These are phyloP conservation scores for Stephania cephalantha DNA, from an alignment of 164 flowering plant genomes.

Conservation along the genomic window DNA sequence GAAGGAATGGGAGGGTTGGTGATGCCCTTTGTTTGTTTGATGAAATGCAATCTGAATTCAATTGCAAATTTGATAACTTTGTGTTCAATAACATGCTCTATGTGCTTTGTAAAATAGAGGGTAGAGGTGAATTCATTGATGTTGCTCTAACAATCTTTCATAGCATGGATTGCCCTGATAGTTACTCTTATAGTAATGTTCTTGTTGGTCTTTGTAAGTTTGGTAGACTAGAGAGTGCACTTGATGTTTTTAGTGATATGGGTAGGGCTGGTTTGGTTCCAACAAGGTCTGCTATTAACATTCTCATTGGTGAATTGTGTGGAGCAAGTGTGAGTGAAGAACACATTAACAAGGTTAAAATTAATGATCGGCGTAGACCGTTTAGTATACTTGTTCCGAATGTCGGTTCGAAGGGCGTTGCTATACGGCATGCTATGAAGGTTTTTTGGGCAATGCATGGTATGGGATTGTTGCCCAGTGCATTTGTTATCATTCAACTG, in stretches of 20 bases:
- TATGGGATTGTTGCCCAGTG: conserved; percentile 34
- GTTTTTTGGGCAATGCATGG: conserved; percentile 27
- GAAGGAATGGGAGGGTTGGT: conserved; percentile 36
- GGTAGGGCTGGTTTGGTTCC: conserved; percentile 28
- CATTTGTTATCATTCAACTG: conserved; percentile 29
- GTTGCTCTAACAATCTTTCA: conserved; percentile 31
- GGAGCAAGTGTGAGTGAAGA: conserved; percentile 24
- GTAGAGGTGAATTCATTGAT: conserved; percentile 30
- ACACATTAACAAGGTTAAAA: conserved; percentile 26
- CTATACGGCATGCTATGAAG: conserved; percentile 26
- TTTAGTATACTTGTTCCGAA: conserved; percentile 35
- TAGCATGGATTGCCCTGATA: conserved; percentile 35
- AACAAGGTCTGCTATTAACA: conserved; percentile 33
- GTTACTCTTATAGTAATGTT: conserved; percentile 39
- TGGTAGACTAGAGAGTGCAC: conserved; percentile 30
- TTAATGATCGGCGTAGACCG: conserved; percentile 21
- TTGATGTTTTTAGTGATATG: conserved; percentile 38
- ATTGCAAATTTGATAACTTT: conserved; percentile 35
- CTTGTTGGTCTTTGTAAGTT: conserved; percentile 44
- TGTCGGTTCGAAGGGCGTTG: conserved; percentile 15
- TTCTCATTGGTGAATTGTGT: conserved; percentile 36
- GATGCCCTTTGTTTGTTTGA: conserved; percentile 43
- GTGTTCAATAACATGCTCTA: conserved; percentile 39
- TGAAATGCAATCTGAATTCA: conserved; percentile 34
- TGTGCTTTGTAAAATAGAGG: conserved; percentile 41